Base-by-base conservation (phyloP, 352 stramenopile species). In the Halophytophthora batemanensis region DNA sequence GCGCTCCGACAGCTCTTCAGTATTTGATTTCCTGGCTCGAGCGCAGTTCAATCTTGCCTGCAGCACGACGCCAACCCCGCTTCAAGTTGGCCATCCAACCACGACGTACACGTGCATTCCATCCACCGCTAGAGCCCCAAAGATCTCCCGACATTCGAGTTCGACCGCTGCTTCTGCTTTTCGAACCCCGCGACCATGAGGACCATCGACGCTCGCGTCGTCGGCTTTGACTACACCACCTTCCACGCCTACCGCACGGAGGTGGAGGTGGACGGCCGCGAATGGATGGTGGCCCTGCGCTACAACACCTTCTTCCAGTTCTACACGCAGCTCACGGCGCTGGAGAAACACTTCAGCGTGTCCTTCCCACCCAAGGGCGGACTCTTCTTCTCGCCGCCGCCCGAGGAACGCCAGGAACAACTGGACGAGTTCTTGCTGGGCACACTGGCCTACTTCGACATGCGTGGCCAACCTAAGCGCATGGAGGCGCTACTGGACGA, bases 301-400 rank as follows among this genome's bases (percentile, higher is more conserved):
- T 90, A 89, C 64, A 83, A 69, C 59, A 69, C 67, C 7, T 88
- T 87, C 61, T 70, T 66, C 45, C 52, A 64, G 19, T 82, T 82
- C 48, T 87, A 90, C 65, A 49, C 33, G 48, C 65, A 70, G 10
- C 62, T 90, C 41, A 40, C 66, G 10, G 64, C 61, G 5, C 31
- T 77, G 8, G 77, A 87, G 44, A 66, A 64, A 36, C 49, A 69
- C 45, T 87, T 89, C 41, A 57, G 51, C 2, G 83, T 82, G 42
- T 53, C 74, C 2, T 89, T 90, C 52, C 80, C 80, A 0, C 70
- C 73, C 50, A 88, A 88, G 45, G 71, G 77, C 31, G 51, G 60
- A 18, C 52, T 87, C 23, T 89, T 86, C 66, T 87, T 70, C 57
- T 79, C 71, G 23, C 74, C 77, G 15, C 33, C 62, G 28, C 80